Conservation (phyloP, 2,329 filamentous ascomycete genomes). For the Bipolaris bicolor region DNA sequence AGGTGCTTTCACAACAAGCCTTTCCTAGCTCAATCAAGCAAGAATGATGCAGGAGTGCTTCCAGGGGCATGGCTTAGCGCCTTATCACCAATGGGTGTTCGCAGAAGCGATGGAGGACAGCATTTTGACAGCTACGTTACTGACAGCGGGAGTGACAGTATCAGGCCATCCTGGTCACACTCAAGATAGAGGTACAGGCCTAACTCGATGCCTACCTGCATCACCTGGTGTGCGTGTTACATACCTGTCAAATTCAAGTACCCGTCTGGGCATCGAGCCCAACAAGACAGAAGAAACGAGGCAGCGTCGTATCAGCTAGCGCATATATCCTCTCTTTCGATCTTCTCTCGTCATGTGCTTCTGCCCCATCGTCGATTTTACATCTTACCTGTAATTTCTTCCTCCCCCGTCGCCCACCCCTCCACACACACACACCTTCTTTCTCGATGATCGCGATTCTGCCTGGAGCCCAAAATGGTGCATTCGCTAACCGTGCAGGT, state of each 20-base stretch:
- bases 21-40: conserved; percentile 24
- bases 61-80: conserved; percentile 40
- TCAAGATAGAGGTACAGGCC: conserved; percentile 13
- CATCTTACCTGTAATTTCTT: conserved; percentile 4
- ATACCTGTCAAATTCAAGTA: conserved; percentile 39
- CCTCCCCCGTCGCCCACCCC: neutral
- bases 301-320: conserved; percentile 32
- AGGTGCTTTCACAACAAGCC: conserved; percentile 27
- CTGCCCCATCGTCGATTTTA: conserved; percentile 22
- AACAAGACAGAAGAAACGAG: conserved; percentile 16
- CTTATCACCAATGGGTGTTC: conserved; percentile 30
- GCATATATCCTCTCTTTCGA: conserved; percentile 26
- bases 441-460: neutral
- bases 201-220: conserved; percentile 14
- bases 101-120: conserved; percentile 36
- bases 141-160: conserved; percentile 41
- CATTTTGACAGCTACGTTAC: conserved; percentile 43
- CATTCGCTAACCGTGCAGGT: neutral
- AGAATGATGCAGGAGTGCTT: conserved; percentile 23
- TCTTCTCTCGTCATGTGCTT: conserved; percentile 25
- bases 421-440: neutral
- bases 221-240: conserved; percentile 34
- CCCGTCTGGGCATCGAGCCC: conserved; percentile 26
- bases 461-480: neutral
- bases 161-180: conserved; percentile 37